Percentiles rank a stretch among this genome's conserved stretches.
These are phyloP conservation scores for Cercospora sesami DNA, from an alignment of 2,329 filamentous ascomycete species.

Conservation along the genomic window DNA sequence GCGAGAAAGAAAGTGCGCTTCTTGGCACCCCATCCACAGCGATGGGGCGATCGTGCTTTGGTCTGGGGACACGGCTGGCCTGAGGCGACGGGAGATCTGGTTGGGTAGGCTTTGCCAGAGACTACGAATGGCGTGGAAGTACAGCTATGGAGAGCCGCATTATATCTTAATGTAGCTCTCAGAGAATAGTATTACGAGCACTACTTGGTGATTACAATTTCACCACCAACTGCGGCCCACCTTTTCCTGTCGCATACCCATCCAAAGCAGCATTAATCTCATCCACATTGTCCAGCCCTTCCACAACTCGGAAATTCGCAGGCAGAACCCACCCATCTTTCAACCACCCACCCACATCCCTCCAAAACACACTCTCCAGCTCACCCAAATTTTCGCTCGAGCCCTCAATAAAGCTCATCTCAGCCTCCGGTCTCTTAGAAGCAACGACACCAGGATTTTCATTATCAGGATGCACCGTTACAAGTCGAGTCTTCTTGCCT, in stretches of 20 bases:
- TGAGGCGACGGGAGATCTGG: slow-evolving; percentile 75
- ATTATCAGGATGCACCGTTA: slow-evolving; percentile 9
- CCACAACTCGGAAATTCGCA: not conserved
- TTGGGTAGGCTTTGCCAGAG: slow-evolving; percentile 50
- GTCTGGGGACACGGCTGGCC: slow-evolving; percentile 79
- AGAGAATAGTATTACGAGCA: not conserved
- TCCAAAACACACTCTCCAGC: slow-evolving; percentile 10
- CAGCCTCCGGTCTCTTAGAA: not conserved
- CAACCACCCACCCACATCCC: slow-evolving; percentile 11
- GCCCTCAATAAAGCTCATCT: slow-evolving; percentile 5
- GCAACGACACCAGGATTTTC: not conserved
- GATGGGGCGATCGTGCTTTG: slow-evolving; percentile 75
- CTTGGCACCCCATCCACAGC: slow-evolving; percentile 78
- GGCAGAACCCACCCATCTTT: slow-evolving; percentile 1
- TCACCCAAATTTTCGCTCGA: not conserved
- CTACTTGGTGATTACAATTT: not conserved
- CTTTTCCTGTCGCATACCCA: slow-evolving; percentile 4
- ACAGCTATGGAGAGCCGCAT: not conserved
- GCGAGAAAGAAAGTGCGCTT: slow-evolving; percentile 77
- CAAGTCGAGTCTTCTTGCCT: not conserved
- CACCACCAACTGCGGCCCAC: slow-evolving; percentile 12
- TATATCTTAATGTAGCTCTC: not conserved
- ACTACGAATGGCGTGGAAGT: not conserved
- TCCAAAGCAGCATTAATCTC: slow-evolving; percentile 17
- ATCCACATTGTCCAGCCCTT: slow-evolving; percentile 6